Conservation (phyloP, 2,329 filamentous ascomycete species). For the Fusarium bulbicola region DNA sequence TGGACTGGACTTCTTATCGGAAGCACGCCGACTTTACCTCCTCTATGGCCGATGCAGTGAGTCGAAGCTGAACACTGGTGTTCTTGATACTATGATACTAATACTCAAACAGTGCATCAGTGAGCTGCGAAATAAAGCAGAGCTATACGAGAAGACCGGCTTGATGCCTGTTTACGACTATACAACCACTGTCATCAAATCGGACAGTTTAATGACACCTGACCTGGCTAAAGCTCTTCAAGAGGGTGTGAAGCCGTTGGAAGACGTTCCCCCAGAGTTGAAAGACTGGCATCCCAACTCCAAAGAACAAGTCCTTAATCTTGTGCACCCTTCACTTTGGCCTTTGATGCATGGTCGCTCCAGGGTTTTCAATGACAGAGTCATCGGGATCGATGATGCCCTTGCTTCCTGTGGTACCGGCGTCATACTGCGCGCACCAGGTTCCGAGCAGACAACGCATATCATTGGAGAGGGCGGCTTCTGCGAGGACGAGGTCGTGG, state of each 20-base stretch:
- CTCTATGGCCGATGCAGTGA: background rate
- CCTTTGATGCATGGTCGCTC: background rate
- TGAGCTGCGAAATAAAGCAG: background rate
- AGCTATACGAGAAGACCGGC: background rate
- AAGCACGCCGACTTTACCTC: background rate
- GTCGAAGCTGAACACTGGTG: fast-evolving
- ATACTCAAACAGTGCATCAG: background rate
- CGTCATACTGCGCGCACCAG: background rate
- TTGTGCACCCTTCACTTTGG: background rate
- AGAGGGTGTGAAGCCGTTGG: background rate
- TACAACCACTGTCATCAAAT: background rate
- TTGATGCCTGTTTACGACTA: background rate
- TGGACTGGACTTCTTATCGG: background rate
- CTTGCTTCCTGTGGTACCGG: background rate
- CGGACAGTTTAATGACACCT: background rate
- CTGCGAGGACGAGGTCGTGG: background rate
- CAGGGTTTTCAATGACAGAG: background rate
- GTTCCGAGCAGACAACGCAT: background rate
- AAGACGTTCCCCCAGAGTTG: background rate
- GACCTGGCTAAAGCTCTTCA: background rate
- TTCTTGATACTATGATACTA: background rate
- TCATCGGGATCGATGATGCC: background rate
- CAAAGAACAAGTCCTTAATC: background rate
- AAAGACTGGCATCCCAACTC: slow-evolving; percentile 12
- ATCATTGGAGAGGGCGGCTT: background rate